These are phyloP conservation scores for Fusarium camptoceras DNA, from an alignment of 2,329 filamentous ascomycete species.

Conservation along the genomic window DNA sequence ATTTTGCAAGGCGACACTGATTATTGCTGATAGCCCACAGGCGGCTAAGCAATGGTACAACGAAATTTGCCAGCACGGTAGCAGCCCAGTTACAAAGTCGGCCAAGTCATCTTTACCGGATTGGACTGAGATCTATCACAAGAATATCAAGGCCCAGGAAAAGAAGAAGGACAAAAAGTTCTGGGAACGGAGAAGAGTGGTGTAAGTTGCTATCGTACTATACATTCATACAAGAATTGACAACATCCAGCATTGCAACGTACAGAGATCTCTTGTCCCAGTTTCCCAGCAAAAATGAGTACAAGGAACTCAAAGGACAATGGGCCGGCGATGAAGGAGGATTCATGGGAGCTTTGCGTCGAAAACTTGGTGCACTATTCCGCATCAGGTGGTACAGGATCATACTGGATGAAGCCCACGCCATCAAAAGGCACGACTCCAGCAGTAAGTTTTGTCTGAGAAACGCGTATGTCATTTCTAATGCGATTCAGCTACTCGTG, in stretches of 20 bases:
- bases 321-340: no score
- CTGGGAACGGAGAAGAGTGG: not conserved
- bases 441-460: slow-evolving; percentile 48
- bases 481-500: not conserved
- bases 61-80: not conserved
- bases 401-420: slow-evolving; percentile 68
- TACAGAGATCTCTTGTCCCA: no score
- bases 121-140: not conserved
- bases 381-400: slow-evolving; percentile 61
- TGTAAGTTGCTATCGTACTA: no score
- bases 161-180: not conserved
- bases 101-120: no score
- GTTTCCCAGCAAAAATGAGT: no score
- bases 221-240: no score
- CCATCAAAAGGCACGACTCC: slow-evolving; percentile 57
- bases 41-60: not conserved
- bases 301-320: no score
- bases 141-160: rapidly evolving
- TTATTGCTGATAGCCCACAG: slow-evolving; percentile 37
- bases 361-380: no score
- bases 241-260: no score
- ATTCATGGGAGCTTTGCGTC: no score
- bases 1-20: slow-evolving; percentile 53
- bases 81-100: no score
- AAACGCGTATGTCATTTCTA: no score